These are phyloP conservation scores for Lentinula boryana DNA, from an alignment of 768 basidiomycete genomes.

Conservation along the genomic window DNA sequence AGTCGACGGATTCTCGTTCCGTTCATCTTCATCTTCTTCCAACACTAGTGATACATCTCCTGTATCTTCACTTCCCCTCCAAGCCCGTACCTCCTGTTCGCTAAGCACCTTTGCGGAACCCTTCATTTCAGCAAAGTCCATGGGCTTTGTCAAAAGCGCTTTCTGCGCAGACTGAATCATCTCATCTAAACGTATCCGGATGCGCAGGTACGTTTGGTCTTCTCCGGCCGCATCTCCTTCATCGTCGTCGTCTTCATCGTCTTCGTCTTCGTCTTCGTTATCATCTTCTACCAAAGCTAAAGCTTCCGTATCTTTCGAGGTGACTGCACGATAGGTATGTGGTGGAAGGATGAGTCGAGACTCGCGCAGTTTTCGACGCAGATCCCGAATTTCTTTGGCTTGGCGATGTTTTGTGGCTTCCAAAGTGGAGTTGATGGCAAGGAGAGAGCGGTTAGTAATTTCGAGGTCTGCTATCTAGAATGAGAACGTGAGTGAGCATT, in stretches of 20 bases:
- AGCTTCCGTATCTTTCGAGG: conserved; percentile 19
- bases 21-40: conserved; percentile 2
- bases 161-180: conserved; percentile 52
- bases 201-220: conserved; percentile 58
- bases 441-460: conserved; percentile 82
- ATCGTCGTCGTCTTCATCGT: conserved; percentile 41
- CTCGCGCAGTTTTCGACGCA: conserved; percentile 78
- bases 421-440: conserved; percentile 78
- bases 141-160: conserved; percentile 55
- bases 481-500: neutral
- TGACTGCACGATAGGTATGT: conserved; percentile 47
- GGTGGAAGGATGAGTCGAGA: conserved; percentile 76
- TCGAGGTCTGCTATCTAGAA: conserved; percentile 84
- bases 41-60: neutral
- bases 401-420: conserved; percentile 78
- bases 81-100: conserved; percentile 63
- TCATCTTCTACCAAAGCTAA: conserved; percentile 23
- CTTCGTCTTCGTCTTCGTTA: conserved; percentile 40
- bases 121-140: conserved; percentile 42
- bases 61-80: conserved; percentile 29
- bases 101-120: conserved; percentile 62
- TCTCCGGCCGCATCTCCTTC: conserved; percentile 24
- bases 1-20: neutral
- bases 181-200: conserved; percentile 57
- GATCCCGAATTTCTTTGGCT: conserved; percentile 78